Evolutionary conservation across 169 alveolate genomes (phyloP).

Genomic region (Plasmodium cynomolgi): DNA sequence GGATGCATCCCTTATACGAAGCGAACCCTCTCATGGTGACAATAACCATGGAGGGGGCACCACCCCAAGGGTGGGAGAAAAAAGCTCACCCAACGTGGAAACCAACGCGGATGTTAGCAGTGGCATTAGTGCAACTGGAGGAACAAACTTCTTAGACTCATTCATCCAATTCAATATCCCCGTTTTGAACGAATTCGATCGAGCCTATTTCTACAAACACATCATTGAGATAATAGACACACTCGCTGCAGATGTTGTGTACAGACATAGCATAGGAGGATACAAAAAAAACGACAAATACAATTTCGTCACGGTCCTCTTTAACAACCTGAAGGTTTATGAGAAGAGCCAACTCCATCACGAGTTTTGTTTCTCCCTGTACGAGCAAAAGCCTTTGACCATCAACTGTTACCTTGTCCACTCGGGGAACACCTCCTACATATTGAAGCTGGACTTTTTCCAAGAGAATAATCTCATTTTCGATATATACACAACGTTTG

Average conservation of each 20-base stretch:
- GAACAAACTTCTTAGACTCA: conserved; percentile 10
- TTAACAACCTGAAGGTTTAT: conserved; percentile 46
- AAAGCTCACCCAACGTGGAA: not conserved
- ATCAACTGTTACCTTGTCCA: conserved; percentile 53
- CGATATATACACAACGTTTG: conserved; percentile 71
- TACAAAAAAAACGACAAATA: conserved; percentile 41
- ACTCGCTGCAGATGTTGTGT: conserved; percentile 62
- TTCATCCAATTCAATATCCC: conserved; percentile 61
- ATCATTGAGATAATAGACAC: conserved; percentile 62
- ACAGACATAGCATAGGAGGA: conserved; percentile 60
- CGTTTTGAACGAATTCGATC: conserved; percentile 40
- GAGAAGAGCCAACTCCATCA: conserved; percentile 36
- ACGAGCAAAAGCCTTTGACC: conserved; percentile 19
- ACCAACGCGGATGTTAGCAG: not conserved
- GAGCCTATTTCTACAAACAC: conserved; percentile 23
- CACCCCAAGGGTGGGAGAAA: not conserved
- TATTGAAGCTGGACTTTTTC: conserved; percentile 52
- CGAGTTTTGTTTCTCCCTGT: conserved; percentile 34
- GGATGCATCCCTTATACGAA: not conserved
- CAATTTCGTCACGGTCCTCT: conserved; percentile 54
- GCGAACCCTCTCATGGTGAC: not conserved
- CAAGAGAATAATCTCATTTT: conserved; percentile 47
- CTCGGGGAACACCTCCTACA: conserved; percentile 60
- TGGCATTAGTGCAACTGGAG: not conserved
- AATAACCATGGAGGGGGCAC: not conserved